phyloP scores from a whole-genome alignment of 2,329 filamentous ascomycete genomes.

The Beauveria pseudobassiana region DNA sequence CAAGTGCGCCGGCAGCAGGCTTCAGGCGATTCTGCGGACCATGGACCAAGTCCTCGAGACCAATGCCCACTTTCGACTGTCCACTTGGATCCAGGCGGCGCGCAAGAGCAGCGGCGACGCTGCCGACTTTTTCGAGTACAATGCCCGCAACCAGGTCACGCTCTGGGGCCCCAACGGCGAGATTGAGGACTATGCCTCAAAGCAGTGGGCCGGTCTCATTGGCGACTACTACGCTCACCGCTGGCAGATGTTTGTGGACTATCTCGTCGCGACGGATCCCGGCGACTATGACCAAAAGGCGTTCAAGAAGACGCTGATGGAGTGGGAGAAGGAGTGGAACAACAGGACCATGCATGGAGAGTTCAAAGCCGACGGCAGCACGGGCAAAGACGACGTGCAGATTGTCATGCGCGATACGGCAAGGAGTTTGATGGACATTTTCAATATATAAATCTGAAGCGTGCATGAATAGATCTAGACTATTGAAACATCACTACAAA shows the following conservation, averaged over 20 bases:
- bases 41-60: slow-evolving; percentile 10
- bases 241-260: slow-evolving; percentile 36
- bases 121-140: slow-evolving; percentile 32
- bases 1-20: neutral
- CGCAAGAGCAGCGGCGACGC: slow-evolving; percentile 9
- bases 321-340: slow-evolving; percentile 6
- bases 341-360: neutral
- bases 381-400: neutral
- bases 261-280: slow-evolving; percentile 19
- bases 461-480: neutral
- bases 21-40: slow-evolving; percentile 1
- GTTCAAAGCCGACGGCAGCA: neutral
- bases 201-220: slow-evolving; percentile 37
- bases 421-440: neutral
- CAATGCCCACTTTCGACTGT: slow-evolving; percentile 1
- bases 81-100: slow-evolving; percentile 2
- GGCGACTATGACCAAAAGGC: neutral
- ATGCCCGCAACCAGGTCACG: slow-evolving; percentile 40
- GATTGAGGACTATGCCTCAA: slow-evolving; percentile 38
- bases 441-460: neutral
- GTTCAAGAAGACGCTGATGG: neutral
- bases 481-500: neutral
- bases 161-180: slow-evolving; percentile 35
- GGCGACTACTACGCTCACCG: slow-evolving; percentile 35
- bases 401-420: neutral